These are phyloP conservation scores for Hordeum pubiflorum DNA, from an alignment of 202 grass and related monocot genomes.

Conservation along the genomic window DNA sequence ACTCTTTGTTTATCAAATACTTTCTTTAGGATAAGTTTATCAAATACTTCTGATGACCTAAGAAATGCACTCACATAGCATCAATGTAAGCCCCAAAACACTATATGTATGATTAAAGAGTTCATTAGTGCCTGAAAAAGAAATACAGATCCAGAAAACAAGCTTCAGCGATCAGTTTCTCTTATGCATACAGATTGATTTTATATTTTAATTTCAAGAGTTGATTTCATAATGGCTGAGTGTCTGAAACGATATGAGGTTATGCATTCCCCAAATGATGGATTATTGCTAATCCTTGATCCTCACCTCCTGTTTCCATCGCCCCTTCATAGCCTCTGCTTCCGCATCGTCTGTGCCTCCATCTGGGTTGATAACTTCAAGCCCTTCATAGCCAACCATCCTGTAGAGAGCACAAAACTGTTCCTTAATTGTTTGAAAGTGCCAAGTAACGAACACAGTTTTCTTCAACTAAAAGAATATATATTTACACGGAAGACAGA, in stretches of 20 bases:
- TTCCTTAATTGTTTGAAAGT: slow-evolving; percentile 1
- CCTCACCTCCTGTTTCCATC: slow-evolving; percentile 92
- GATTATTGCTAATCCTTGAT: background rate
- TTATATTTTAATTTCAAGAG: background rate
- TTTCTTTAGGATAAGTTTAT: background rate
- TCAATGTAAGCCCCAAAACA: background rate
- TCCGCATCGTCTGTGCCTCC: slow-evolving; percentile 85
- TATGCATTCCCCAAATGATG: background rate
- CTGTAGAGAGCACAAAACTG: slow-evolving; percentile 30
- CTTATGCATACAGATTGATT: background rate
- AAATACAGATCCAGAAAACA: background rate
- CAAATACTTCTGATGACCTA: background rate
- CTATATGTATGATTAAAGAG: background rate
- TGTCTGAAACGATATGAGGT: background rate
- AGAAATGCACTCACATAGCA: background rate
- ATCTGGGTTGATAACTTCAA: slow-evolving; percentile 94
- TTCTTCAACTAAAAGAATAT: background rate
- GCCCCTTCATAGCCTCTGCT: slow-evolving; percentile 70
- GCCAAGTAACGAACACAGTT: background rate
- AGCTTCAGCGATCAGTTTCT: background rate
- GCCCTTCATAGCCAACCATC: slow-evolving; percentile 81
- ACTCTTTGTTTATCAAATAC: background rate
- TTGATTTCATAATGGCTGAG: background rate
- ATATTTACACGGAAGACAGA: background rate
- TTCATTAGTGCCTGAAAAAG: background rate